Evolutionary conservation across 1,284 basidiomycete species (phyloP).

Genomic region (Anthracocystis panici-leucophaei): DNA sequence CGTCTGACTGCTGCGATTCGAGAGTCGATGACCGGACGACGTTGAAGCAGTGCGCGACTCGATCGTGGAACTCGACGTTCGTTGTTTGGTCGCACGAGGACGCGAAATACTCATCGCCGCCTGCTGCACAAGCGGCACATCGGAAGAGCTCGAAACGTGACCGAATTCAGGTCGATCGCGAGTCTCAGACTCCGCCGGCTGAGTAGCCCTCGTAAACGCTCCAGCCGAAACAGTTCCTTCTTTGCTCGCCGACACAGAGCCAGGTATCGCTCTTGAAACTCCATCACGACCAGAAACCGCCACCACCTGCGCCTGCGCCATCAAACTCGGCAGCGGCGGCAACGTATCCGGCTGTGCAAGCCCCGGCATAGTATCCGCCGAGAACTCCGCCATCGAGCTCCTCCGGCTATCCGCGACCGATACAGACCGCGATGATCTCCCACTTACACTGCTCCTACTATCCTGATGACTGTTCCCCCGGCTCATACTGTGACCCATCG

Average conservation of each 20-base stretch:
- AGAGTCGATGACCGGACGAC: slow-evolving; percentile 25
- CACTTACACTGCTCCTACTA: slow-evolving; percentile 22
- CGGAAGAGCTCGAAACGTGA: slow-evolving; percentile 40
- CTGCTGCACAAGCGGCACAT: slow-evolving; percentile 32
- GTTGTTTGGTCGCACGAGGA: slow-evolving; percentile 20
- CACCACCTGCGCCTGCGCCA: slow-evolving; percentile 25
- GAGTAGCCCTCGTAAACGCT: slow-evolving; percentile 34
- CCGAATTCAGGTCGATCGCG: slow-evolving; percentile 37
- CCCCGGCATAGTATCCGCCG: slow-evolving; percentile 33
- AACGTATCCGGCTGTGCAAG: slow-evolving; percentile 13
- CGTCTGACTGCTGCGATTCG: slow-evolving; percentile 42
- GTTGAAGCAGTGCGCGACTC: slow-evolving; percentile 32
- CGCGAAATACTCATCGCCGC: slow-evolving; percentile 34
- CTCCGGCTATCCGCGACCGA: slow-evolving; percentile 30
- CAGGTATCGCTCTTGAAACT: not conserved
- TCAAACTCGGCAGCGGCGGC: slow-evolving; percentile 38
- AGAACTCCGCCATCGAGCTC: slow-evolving; percentile 32
- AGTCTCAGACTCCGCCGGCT: slow-evolving; percentile 2
- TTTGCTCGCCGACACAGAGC: slow-evolving; percentile 7
- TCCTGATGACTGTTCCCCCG: slow-evolving; percentile 27
- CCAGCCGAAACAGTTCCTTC: slow-evolving; percentile 40
- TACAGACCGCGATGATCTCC: slow-evolving; percentile 22
- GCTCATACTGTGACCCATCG: slow-evolving; percentile 49
- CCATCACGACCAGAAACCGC: not conserved
- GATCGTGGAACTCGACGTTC: slow-evolving; percentile 33